A percentile compares a stretch with the other conserved stretches of the same genome.
Evolutionary conservation across 2,329 filamentous ascomycete genomes (phyloP).

Genomic region (Sarocladium strictum): DNA sequence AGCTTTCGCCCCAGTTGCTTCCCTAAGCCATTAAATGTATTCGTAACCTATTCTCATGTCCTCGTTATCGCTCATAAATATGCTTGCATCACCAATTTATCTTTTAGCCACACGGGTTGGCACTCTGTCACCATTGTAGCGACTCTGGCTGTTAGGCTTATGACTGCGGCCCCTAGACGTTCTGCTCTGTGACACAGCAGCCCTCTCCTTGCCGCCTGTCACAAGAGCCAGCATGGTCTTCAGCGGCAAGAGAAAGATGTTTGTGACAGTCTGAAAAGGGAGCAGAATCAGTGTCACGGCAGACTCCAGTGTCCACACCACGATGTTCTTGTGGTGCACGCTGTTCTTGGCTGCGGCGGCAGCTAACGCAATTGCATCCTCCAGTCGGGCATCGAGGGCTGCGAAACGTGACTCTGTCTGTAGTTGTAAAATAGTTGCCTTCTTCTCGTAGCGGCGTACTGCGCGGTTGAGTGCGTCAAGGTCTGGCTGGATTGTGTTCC

Average conservation of each 20-base stretch:
- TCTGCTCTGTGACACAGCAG: slow-evolving; percentile 17
- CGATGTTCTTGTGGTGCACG: slow-evolving; percentile 28
- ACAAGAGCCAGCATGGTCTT: slow-evolving; percentile 30
- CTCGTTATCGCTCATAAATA: neutral
- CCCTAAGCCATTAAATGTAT: neutral
- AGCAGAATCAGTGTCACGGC: slow-evolving; percentile 28
- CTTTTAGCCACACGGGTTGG: slow-evolving; percentile 26
- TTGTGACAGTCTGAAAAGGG: slow-evolving; percentile 34
- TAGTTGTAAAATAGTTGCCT: slow-evolving; percentile 65
- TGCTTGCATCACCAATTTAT: slow-evolving; percentile 11
- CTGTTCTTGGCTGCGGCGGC: slow-evolving; percentile 61
- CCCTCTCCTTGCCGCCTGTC: slow-evolving; percentile 25
- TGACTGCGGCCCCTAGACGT: slow-evolving; percentile 16
- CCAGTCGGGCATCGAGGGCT: slow-evolving; percentile 63
- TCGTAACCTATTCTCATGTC: neutral
- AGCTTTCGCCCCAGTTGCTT: too few relatives aligned
- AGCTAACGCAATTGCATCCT: slow-evolving; percentile 75
- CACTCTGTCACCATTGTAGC: slow-evolving; percentile 30
- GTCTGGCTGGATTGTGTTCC: slow-evolving; percentile 67
- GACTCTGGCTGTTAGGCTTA: slow-evolving; percentile 18
- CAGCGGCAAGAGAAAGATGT: slow-evolving; percentile 37
- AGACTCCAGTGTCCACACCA: slow-evolving; percentile 32
- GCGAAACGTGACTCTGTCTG: slow-evolving; percentile 72
- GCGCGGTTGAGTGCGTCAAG: slow-evolving; percentile 84
- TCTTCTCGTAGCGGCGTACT: slow-evolving; percentile 87